These are phyloP conservation scores for Podospora pseudoanserina DNA, from an alignment of 495 filamentous ascomycete genomes.

Conservation along the genomic window DNA sequence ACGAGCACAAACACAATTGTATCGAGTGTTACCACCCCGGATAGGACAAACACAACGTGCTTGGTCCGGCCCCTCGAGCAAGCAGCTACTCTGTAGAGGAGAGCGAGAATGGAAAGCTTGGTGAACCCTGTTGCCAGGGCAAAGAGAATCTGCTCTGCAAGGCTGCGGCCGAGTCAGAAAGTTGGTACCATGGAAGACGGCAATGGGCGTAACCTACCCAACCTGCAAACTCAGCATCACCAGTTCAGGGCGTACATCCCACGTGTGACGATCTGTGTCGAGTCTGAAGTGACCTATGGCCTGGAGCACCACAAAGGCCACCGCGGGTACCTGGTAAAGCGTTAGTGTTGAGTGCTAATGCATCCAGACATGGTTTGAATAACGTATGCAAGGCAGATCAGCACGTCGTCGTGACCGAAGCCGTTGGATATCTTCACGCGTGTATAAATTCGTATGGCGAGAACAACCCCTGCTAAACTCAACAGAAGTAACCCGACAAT, in stretches of 20 bases:
- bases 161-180: neutral
- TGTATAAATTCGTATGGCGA: neutral
- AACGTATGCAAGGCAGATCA: neutral
- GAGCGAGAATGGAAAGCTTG: slow-evolving; percentile 1
- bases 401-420: neutral
- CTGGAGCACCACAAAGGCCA: neutral
- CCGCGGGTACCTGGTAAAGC: neutral
- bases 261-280: neutral
- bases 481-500: neutral
- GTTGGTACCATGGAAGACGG: slow-evolving; percentile 3
- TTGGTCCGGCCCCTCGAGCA: neutral
- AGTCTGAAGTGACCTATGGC: neutral
- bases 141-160: neutral
- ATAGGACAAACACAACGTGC: slow-evolving; percentile 1
- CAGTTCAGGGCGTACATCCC: neutral
- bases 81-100: neutral
- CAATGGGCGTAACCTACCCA: slow-evolving; percentile 1
- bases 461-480: neutral
- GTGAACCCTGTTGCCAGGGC: slow-evolving; percentile 1
- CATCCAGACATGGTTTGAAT: neutral
- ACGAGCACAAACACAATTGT: neutral
- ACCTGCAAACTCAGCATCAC: neutral
- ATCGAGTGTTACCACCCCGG: neutral
- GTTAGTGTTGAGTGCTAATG: neutral
- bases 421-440: neutral